Evolutionary conservation across 495 filamentous ascomycete genomes (phyloP).

Genomic region (Penicillium arizonense): DNA sequence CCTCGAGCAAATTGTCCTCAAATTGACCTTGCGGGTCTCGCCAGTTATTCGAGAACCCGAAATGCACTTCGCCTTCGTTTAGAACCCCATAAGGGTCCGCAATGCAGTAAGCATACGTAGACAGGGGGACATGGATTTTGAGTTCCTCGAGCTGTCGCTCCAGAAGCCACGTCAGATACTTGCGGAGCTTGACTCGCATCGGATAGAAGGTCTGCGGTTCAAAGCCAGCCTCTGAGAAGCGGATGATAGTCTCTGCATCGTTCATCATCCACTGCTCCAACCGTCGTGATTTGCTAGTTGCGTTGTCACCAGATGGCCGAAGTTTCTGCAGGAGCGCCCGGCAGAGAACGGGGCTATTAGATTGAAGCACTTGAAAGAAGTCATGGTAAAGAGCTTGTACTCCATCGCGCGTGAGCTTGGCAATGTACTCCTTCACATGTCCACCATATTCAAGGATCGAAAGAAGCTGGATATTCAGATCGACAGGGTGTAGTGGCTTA

Average conservation of each 20-base stretch:
- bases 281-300: constrained; percentile 18
- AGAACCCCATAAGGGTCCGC: constrained; percentile 74
- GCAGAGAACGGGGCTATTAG: constrained; percentile 34
- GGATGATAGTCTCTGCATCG: constrained; percentile 35
- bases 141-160: constrained; percentile 57
- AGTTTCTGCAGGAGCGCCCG: constrained; percentile 40
- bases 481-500: constrained; percentile 58
- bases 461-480: constrained; percentile 76
- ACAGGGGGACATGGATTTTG: constrained; percentile 70
- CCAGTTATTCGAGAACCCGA: constrained; percentile 69
- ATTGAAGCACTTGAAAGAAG: constrained; percentile 56
- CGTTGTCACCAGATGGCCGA: constrained; percentile 25
- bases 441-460: constrained; percentile 71
- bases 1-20: constrained; percentile 59
- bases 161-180: constrained; percentile 54
- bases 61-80: constrained; percentile 71
- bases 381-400: constrained; percentile 50
- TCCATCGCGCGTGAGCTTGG: constrained; percentile 54
- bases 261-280: constrained; percentile 37
- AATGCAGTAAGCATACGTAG: constrained; percentile 77
- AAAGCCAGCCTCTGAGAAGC: constrained; percentile 60
- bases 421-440: constrained; percentile 54
- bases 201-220: constrained; percentile 55
- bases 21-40: constrained; percentile 57
- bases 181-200: constrained; percentile 55